Evolutionary conservation across 108 stramenopile genomes (phyloP).

Genomic region (Chaetoceros muelleri): DNA sequence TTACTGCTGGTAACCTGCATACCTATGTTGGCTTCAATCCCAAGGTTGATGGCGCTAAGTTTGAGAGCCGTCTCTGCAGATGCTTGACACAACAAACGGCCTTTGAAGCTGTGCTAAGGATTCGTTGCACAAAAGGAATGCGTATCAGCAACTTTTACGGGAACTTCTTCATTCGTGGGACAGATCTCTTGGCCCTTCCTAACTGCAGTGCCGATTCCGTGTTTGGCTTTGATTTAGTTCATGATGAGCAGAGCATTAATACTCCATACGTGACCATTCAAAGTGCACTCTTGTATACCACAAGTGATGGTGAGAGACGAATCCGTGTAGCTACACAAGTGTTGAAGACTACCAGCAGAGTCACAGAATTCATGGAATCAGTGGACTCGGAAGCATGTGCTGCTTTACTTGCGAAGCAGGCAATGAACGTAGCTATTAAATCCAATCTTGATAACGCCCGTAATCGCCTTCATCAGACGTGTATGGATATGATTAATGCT

Average conservation of each 20-base stretch:
- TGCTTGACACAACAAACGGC: conserved; percentile 78
- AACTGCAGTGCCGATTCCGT: conserved; percentile 89
- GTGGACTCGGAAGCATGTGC: conserved; percentile 75
- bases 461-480: conserved; percentile 69
- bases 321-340: conserved; percentile 97
- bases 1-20: conserved; percentile 80
- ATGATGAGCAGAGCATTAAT: conserved; percentile 83
- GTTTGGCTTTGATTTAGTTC: conserved; percentile 88
- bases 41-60: conserved; percentile 64
- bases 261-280: conserved; percentile 84
- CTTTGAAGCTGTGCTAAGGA: conserved; percentile 97
- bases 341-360: conserved; percentile 63
- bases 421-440: conserved; percentile 79
- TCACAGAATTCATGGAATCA: conserved; percentile 64
- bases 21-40: conserved; percentile 85
- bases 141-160: conserved; percentile 92
- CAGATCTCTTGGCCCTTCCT: conserved; percentile 94
- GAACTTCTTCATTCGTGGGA: conserved; percentile 94
- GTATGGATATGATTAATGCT: conserved; percentile 63
- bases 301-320: conserved; percentile 87
- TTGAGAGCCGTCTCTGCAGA: conserved; percentile 72
- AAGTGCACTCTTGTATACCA: conserved; percentile 95
- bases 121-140: conserved; percentile 93
- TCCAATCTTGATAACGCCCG: conserved; percentile 88
- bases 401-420: conserved; percentile 85